Percentiles rank a stretch among this genome's conserved stretches.
phyloP scores from a whole-genome alignment of 2,329 filamentous ascomycete species.

The Xylariomycetidae sp. region DNA sequence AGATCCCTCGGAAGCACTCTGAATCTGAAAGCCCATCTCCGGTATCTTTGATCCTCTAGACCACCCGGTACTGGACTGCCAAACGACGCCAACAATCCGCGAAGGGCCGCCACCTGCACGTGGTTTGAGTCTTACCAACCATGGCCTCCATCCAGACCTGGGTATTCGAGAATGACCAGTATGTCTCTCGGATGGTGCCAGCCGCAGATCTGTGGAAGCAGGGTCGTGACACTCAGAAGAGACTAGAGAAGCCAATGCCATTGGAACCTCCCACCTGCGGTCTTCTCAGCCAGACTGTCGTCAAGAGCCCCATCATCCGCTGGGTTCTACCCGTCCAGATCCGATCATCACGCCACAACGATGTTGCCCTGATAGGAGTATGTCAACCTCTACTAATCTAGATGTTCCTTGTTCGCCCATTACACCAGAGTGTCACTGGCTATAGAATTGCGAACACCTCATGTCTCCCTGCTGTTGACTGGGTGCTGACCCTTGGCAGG shows the following conservation, averaged over 20 bases:
- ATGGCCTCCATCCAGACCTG: slow-evolving; percentile 49
- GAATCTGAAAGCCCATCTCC: no score
- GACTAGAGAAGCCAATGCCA: slow-evolving; percentile 23
- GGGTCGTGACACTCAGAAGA: slow-evolving; percentile 28
- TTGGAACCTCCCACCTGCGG: slow-evolving; percentile 53
- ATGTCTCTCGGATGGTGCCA: slow-evolving; percentile 49
- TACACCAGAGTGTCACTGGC: no score
- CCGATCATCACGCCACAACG: slow-evolving; percentile 62
- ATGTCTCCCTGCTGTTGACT: no score
- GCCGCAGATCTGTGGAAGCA: slow-evolving; percentile 25
- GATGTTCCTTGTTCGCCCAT: background rate
- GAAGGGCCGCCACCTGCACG: no score
- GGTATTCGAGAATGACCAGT: slow-evolving; percentile 47
- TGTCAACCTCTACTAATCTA: slow-evolving; percentile 25
- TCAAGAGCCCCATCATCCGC: slow-evolving; percentile 68
- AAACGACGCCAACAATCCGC: no score
- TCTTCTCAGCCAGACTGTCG: slow-evolving; percentile 70
- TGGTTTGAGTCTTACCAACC: no score
- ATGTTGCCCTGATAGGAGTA: slow-evolving; percentile 81
- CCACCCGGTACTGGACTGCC: no score
- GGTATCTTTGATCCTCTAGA: no score
- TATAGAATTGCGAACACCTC: no score
- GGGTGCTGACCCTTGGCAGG: slow-evolving; percentile 36
- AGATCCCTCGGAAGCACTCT: no score
- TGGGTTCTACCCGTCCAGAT: slow-evolving; percentile 77